These are phyloP conservation scores for Trichoderma erinaceum DNA, from an alignment of 495 filamentous ascomycete genomes.

Conservation along the genomic window DNA sequence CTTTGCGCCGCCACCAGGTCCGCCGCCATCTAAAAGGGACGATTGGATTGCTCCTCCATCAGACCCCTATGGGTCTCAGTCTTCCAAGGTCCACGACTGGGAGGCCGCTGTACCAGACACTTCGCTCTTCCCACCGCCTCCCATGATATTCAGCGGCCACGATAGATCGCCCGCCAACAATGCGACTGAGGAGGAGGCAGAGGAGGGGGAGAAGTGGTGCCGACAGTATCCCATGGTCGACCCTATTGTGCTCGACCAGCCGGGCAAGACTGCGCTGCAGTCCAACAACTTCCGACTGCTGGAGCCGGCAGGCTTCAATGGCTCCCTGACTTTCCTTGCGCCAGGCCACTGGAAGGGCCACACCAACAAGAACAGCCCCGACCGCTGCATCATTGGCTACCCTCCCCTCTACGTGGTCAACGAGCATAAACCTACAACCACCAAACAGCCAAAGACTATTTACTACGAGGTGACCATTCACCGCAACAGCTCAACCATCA, in stretches of 20 bases:
- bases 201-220: slow-evolving; percentile 70
- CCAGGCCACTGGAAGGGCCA: slow-evolving; percentile 41
- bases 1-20: slow-evolving; percentile 28
- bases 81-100: slow-evolving; percentile 66
- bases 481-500: slow-evolving; percentile 39
- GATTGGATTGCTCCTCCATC: slow-evolving; percentile 34
- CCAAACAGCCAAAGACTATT: slow-evolving; percentile 50
- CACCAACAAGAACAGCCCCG: slow-evolving; percentile 31
- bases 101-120: slow-evolving; percentile 71
- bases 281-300: slow-evolving; percentile 33
- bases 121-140: slow-evolving; percentile 74
- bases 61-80: slow-evolving; percentile 31
- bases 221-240: slow-evolving; percentile 52
- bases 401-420: slow-evolving; percentile 71
- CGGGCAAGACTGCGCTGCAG: slow-evolving; percentile 27
- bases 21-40: slow-evolving; percentile 28
- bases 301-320: slow-evolving; percentile 29
- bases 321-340: slow-evolving; percentile 27
- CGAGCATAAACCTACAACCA: slow-evolving; percentile 59
- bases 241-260: slow-evolving; percentile 48
- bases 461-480: slow-evolving; percentile 74
- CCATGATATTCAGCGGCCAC: slow-evolving; percentile 55
- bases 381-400: slow-evolving; percentile 56
- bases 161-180: slow-evolving; percentile 67
- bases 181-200: slow-evolving; percentile 60